Percentiles rank a stretch among this genome's conserved stretches.
phyloP scores from a whole-genome alignment of 2,329 filamentous ascomycete species.

The Botrytis hyacinthi region DNA sequence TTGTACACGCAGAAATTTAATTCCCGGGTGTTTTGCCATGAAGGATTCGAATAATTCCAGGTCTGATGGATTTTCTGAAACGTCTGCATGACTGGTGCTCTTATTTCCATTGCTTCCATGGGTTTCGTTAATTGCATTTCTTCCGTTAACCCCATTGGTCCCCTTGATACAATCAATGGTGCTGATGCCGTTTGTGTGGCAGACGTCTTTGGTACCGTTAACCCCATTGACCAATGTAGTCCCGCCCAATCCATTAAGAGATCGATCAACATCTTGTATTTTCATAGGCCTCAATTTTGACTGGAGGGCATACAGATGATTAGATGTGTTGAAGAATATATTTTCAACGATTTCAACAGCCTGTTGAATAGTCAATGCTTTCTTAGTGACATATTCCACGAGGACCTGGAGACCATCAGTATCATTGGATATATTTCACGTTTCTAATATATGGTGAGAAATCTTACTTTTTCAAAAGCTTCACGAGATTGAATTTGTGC shows the following conservation, averaged over 20 bases:
- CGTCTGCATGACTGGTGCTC: background rate
- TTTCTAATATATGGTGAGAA: background rate
- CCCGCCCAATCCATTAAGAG: background rate
- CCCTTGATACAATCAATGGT: background rate
- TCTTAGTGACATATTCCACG: conserved; percentile 62
- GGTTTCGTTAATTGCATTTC: rapidly evolving
- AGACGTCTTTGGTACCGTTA: background rate
- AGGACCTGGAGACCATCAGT: conserved; percentile 52
- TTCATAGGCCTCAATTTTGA: conserved; percentile 40
- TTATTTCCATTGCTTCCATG: background rate
- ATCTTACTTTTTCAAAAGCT: conserved; percentile 62
- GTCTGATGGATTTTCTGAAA: conserved; percentile 20
- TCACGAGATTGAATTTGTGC: conserved; percentile 71
- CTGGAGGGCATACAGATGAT: conserved; percentile 66
- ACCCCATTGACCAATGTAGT: background rate
- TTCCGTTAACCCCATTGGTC: too few species aligned
- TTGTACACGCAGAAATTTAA: conserved; percentile 69
- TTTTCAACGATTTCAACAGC: conserved; percentile 63
- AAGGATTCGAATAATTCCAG: conserved; percentile 42
- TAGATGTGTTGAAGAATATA: conserved; percentile 75
- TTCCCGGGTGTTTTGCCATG: conserved; percentile 47
- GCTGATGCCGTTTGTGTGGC: background rate
- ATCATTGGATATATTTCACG: background rate
- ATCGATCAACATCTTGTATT: background rate
- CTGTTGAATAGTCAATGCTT: conserved; percentile 58